Base-by-base conservation (phyloP, 495 filamentous ascomycete genomes). In the Penicillium canescens region DNA sequence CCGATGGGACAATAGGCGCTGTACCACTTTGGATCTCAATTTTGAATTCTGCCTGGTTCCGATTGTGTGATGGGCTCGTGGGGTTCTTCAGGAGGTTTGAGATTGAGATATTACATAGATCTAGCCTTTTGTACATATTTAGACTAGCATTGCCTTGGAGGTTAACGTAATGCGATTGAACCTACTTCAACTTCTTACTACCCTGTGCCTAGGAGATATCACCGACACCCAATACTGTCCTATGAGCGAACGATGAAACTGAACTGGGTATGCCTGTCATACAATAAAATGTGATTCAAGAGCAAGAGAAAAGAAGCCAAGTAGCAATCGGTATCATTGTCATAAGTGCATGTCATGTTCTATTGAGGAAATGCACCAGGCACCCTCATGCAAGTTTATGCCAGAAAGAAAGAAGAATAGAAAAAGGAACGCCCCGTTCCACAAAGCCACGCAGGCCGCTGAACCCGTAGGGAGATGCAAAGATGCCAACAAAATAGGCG, bases 361-460 rank as follows among this genome's bases (percentile, higher is more conserved):
- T 54, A 44, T 55, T 23, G 38, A 56, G 49, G 38, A 28, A 54
- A 20, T 66, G 63, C 63, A 26, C 63, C 63, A 61, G 63, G 63
- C 63, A 66, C 34, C 47, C 43, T 36, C 61, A 63, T 64, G 57
- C 55, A 49, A 42, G 8, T 41, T 42, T 24, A 39, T 51, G 28
- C 28, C 28, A 31, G 28, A 31, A 31, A 31, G 28, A 7, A 31
- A 52, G 9, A 31, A 31, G 28, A 7, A 31, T 50, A 35, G 50
- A 46, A 66, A 31, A 38, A 36, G 54, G 54, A 66, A 64, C 61
- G 55, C 55, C 61, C n/a, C 46, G 35, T 35, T 46, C 38, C 36
- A 26, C 42, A 23, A 37, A 46, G 55, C 55, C 51, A 50, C 31
- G 28, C 6, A 40, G 24, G 38, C 37, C 44, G 36, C 35, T 40